Evolutionary conservation across 1,284 basidiomycete species (phyloP), one percentile per base, ranked within the genome.

Genomic region (Wolfiporia cocos): DNA sequence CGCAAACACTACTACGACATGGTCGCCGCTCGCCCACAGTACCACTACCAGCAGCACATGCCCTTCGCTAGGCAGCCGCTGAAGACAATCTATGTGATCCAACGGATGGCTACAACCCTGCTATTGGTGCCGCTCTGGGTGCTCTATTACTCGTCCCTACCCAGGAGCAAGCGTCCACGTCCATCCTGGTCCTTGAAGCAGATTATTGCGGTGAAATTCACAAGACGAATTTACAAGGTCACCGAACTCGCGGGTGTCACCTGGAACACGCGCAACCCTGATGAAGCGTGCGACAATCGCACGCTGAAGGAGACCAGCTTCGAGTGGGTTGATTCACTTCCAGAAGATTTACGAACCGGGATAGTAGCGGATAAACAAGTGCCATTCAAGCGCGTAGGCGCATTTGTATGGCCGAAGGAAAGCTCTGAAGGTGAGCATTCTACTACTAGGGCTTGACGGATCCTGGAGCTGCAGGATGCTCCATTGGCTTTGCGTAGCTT

Each of bases 211-310:
- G 70, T 74, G 52, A 69, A 71, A 44, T 76, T 74, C 49, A 73
- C 66, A 0, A 63, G 70, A 26, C 64, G 72, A 29, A 67, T 76
- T n/a, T 72, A 63, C 62, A 67, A 64, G 47, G 68, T 76, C 40
- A 71, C 72, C 4, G 72, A 76, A 49, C 67, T 73, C 12, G 73
- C 73, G 18, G 73, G 73, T 18, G 72, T 76, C 12, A 73, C 70
- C 9, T 74, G 70, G 67, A 66, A 65, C 33, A 73, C 72, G 0
- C 62, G 70, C 17, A 61, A 73, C 39, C 71, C 73, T 2, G 62
- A 64, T 23, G 44, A 46, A 19, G 59, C 54, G 22, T 65, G 65
- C 35, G 46, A 52, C 18, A 50, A 54, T 17, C 37, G 43, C 4
- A 54, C 55, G 4, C 57, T 74, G 41, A 68, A 63, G 44, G 65